These are phyloP conservation scores for Podospora pseudopauciseta DNA, from an alignment of 495 filamentous ascomycete genomes.

Conservation along the genomic window DNA sequence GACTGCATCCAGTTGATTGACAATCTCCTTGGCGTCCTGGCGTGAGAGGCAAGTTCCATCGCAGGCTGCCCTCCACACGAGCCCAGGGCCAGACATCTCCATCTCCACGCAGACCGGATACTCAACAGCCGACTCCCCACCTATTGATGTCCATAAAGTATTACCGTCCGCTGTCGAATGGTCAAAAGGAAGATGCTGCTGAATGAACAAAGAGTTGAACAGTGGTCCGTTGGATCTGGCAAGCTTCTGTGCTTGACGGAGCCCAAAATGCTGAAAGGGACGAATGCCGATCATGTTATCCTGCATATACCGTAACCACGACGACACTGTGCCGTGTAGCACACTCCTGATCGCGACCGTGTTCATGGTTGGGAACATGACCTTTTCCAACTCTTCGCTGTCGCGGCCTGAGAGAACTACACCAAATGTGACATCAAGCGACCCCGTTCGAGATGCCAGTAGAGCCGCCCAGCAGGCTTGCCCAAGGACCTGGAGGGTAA, in stretches of 20 bases:
- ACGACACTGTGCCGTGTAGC: conserved; percentile 55
- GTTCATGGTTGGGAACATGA: conserved; percentile 79
- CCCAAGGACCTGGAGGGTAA: conserved; percentile 63
- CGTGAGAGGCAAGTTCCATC: conserved; percentile 49
- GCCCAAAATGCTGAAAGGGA: conserved; percentile 61
- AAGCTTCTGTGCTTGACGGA: conserved; percentile 57
- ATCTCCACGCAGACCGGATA: conserved; percentile 80
- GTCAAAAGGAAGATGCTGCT: conserved; percentile 42
- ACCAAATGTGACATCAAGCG: conserved; percentile 66
- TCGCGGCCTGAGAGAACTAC: conserved; percentile 68
- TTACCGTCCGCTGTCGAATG: neutral
- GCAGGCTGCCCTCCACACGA: conserved; percentile 69
- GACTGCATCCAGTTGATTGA: conserved; percentile 53
- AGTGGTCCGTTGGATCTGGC: conserved; percentile 35
- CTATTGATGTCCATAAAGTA: conserved; percentile 50
- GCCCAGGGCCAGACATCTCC: conserved; percentile 51
- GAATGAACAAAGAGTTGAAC: conserved; percentile 71
- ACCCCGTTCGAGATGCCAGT: conserved; percentile 51
- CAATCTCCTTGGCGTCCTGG: conserved; percentile 41
- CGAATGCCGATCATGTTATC: conserved; percentile 50
- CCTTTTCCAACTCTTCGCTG: conserved; percentile 49
- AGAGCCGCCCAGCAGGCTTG: conserved; percentile 64
- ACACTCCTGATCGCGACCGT: conserved; percentile 63
- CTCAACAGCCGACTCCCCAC: conserved; percentile 61
- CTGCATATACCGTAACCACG: conserved; percentile 65